These are phyloP conservation scores for Balakata baccata DNA, from an alignment of 345 rosid genomes.

Conservation along the genomic window DNA sequence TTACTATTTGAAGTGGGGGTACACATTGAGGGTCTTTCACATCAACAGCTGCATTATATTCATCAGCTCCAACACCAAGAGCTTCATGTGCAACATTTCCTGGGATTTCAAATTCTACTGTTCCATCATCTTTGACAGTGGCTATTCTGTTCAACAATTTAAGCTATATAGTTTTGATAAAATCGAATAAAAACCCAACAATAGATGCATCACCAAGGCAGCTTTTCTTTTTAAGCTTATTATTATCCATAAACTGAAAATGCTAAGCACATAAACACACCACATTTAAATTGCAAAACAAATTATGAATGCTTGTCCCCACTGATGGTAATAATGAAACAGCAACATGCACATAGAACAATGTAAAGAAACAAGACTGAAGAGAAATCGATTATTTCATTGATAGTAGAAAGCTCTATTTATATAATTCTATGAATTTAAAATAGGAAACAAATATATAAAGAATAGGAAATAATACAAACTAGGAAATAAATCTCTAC, in stretches of 20 bases:
- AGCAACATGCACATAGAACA: not conserved
- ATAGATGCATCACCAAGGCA: constrained; percentile 5
- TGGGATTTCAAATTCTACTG: constrained; percentile 88
- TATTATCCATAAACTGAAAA: not conserved
- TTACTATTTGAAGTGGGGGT: constrained; percentile 65
- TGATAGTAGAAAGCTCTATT: too few relatives aligned
- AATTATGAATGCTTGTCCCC: not conserved
- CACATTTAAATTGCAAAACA: not conserved
- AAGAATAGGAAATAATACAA: too few relatives aligned
- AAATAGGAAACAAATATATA: too few relatives aligned
- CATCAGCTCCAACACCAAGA: constrained; percentile 37
- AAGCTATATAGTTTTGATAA: constrained; percentile 53
- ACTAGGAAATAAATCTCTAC: too few relatives aligned
- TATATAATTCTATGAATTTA: too few relatives aligned
- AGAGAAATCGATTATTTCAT: too few relatives aligned
- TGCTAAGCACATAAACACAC: not conserved
- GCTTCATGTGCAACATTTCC: constrained; percentile 61
- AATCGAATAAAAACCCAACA: constrained; percentile 16
- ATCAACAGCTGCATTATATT: constrained; percentile 35
- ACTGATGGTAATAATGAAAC: not conserved
- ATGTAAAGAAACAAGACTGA: too few relatives aligned
- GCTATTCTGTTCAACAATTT: constrained; percentile 82
- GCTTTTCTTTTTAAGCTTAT: not conserved
- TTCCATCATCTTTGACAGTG: constrained; percentile 93
- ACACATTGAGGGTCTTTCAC: constrained; percentile 54